phyloP scores from a whole-genome alignment of 2,329 filamentous ascomycete genomes.

The Pseudopyricularia javanii region DNA sequence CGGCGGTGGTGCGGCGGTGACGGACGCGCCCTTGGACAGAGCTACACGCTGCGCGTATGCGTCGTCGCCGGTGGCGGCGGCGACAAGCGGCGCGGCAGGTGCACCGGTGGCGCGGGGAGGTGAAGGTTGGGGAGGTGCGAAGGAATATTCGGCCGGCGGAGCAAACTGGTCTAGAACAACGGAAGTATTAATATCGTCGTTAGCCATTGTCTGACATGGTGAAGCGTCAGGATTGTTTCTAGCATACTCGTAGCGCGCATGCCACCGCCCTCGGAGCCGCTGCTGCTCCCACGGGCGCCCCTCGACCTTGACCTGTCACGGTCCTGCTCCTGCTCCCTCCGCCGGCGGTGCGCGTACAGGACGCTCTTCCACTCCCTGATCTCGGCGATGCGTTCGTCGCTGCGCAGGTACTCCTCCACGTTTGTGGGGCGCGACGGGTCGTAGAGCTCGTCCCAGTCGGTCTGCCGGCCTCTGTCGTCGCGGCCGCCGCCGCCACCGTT shows the following conservation, averaged over 20 bases:
- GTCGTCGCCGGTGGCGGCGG: slow-evolving; percentile 54
- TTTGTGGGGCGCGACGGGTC: slow-evolving; percentile 73
- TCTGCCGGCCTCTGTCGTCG: slow-evolving; percentile 36
- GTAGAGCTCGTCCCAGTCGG: slow-evolving; percentile 89
- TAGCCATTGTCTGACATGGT: not conserved
- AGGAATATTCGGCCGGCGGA: slow-evolving; percentile 42
- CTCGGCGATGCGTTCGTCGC: slow-evolving; percentile 72
- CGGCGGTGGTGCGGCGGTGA: slow-evolving; percentile 9
- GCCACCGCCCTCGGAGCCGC: not conserved
- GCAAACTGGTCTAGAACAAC: slow-evolving; percentile 40
- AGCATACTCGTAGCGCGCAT: not conserved
- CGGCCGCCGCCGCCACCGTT: slow-evolving; percentile 53
- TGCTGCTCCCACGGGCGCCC: not conserved
- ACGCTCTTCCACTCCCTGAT: slow-evolving; percentile 76
- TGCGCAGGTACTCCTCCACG: slow-evolving; percentile 72
- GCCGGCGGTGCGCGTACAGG: slow-evolving; percentile 59
- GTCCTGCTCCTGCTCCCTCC: slow-evolving; percentile 18
- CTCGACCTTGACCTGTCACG: not conserved
- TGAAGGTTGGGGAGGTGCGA: slow-evolving; percentile 41
- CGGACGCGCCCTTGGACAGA: slow-evolving; percentile 30
- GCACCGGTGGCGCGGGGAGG: slow-evolving; percentile 26
- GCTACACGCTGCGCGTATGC: slow-evolving; percentile 52
- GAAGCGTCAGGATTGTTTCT: not conserved
- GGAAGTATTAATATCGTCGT: not conserved
- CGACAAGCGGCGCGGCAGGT: slow-evolving; percentile 28